Conservation (phyloP, 2,329 filamentous ascomycete genomes). For the Rhynchosporium secalis region DNA sequence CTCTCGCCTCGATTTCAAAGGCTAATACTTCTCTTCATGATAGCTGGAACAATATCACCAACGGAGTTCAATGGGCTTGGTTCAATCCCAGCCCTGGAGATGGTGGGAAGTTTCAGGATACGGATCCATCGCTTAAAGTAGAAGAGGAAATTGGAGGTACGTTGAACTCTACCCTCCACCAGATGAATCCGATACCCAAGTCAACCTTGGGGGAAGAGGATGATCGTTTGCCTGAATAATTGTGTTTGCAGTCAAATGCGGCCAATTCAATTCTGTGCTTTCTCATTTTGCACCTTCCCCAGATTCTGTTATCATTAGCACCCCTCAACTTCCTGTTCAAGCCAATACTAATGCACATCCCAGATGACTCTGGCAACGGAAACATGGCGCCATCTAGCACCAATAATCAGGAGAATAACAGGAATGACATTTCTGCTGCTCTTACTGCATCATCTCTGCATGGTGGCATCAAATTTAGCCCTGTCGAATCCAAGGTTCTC, state of each 20-base stretch:
- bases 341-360: neutral
- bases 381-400: neutral
- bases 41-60: neutral
- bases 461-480: too few species aligned
- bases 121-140: neutral
- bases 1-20: neutral
- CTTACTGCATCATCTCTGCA: neutral
- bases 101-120: neutral
- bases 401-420: neutral
- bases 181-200: neutral
- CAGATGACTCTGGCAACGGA: neutral
- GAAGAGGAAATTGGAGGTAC: too few species aligned
- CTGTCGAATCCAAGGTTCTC: neutral
- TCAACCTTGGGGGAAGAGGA: too few species aligned
- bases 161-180: neutral
- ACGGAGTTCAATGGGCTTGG: neutral
- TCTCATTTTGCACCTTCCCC: neutral
- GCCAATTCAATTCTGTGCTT: neutral
- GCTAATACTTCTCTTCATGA: neutral
- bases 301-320: too few species aligned
- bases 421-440: neutral
- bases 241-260: neutral
- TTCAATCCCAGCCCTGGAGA: neutral
- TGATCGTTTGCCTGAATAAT: neutral
- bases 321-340: neutral